Evolutionary conservation across 345 rosid species (phyloP).

Genomic region (Eucalyptus rudis): DNA sequence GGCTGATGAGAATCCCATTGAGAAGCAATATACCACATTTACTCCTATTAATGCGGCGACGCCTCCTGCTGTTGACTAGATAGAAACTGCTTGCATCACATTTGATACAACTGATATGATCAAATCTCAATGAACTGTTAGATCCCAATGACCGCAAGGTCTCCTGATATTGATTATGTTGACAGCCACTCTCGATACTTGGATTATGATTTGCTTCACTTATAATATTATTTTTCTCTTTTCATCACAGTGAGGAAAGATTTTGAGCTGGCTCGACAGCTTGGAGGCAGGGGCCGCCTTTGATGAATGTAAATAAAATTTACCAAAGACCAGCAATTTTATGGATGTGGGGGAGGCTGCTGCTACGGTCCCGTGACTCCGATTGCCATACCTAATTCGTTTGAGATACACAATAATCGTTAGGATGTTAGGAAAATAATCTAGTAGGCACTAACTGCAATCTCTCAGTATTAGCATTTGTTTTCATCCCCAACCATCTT

Average conservation of each 20-base stretch:
- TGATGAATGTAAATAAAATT: slow-evolving; percentile 13
- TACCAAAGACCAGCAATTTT: not conserved
- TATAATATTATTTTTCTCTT: not conserved
- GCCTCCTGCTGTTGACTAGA: not conserved
- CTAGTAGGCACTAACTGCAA: not conserved
- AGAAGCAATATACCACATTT: not conserved
- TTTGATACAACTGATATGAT: not conserved
- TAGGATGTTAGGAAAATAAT: not conserved
- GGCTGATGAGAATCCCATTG: not conserved
- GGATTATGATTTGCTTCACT: not conserved
- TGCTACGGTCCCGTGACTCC: not conserved
- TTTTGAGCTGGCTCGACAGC: slow-evolving; percentile 71
- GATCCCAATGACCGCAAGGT: not conserved
- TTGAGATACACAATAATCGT: not conserved
- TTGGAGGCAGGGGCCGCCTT: slow-evolving; percentile 59
- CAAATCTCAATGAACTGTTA: not conserved
- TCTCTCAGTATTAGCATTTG: not conserved
- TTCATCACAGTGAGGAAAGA: slow-evolving; percentile 66
- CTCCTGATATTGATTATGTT: not conserved
- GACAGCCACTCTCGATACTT: not conserved
- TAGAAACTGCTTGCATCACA: not conserved
- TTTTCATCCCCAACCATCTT: not conserved
- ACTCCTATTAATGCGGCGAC: not conserved
- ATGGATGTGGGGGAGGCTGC: not conserved
- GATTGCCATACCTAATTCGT: not conserved